Base-by-base conservation (phyloP, 1,284 basidiomycete genomes). In the Microbotryum silenes-acaulis region DNA sequence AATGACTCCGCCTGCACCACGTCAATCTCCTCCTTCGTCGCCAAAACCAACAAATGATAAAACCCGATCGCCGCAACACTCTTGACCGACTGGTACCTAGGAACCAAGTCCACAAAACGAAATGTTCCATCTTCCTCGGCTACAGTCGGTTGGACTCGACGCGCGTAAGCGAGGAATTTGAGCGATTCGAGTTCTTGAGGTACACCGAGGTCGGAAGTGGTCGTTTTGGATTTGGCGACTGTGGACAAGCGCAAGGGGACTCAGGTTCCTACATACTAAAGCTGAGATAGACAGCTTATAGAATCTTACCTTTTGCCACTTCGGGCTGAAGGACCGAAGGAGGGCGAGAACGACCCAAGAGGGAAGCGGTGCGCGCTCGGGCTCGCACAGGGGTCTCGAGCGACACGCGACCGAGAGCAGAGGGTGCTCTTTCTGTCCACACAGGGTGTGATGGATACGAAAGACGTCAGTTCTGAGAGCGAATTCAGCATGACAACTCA, bases 31-130 rank as follows among this genome's bases (percentile, higher is more conserved):
- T 65, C 61, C 21, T 62, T 65, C 23, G 59, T 72, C 1, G 71
- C 67, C 2, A 75, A 58, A 3, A 66, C 61, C 21, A 75, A 61
- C 4, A 71, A 60, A 48, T 75, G 73, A 54, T 74, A 75, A 54
- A 75, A 67, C 5, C 72, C 74, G 47, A 70, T 66, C 16, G 74
- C 73, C 6, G 74, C 74, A 4, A 73, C 70, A 0, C 55, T 56
- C 3, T 70, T 65, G 14, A 62, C 65, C 18, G 70, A 72, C 18
- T 60, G 57, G 0, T 67, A 61, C 0, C 70, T 63, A 56, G 67
- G 69, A 1, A 68, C 69, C 25, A 71, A 59, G 49, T 69, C 64
- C 29, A 59, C 63, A 55, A 71, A 68, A 27, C 53, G 44, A 18
- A 69, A 60, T 6, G 21, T 51, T 18, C 52, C 49, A 14, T 56